These are phyloP conservation scores for Tolypocladium endophyticum DNA, from an alignment of 2,329 filamentous ascomycete species.

Conservation along the genomic window DNA sequence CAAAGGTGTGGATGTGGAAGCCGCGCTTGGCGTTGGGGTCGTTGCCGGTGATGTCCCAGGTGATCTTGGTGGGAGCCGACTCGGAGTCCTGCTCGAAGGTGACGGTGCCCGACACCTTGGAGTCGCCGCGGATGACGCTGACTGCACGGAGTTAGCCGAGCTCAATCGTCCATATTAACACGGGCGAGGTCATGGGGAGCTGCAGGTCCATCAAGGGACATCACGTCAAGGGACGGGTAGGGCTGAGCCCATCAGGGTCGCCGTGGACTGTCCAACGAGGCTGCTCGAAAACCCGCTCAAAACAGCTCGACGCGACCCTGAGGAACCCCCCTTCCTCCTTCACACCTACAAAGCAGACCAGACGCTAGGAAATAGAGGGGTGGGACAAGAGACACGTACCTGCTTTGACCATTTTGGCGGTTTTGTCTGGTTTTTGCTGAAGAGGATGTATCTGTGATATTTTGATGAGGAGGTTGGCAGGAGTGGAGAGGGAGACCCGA, in stretches of 20 bases:
- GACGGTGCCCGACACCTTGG: conserved; percentile 87
- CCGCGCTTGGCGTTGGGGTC: conserved; percentile 93
- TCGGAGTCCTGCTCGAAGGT: conserved; percentile 89
- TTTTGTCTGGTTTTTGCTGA: conserved; percentile 23
- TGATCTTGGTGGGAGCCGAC: conserved; percentile 70
- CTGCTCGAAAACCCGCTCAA: conserved; percentile 46
- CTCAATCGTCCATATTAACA: background rate
- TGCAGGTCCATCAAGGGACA: conserved; percentile 22
- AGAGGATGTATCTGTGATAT: background rate
- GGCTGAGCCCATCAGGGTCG: conserved; percentile 33
- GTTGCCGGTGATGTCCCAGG: conserved; percentile 86
- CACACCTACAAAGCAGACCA: background rate
- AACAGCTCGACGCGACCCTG: conserved; percentile 32
- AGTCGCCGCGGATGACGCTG: conserved; percentile 94
- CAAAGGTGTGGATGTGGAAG: conserved; percentile 98
- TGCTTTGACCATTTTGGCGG: conserved; percentile 95
- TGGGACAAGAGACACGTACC: conserved; percentile 35
- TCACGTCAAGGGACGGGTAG: background rate
- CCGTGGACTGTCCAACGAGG: conserved; percentile 9
- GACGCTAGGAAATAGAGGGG: background rate
- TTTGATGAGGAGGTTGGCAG: conserved; percentile 3
- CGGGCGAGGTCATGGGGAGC: background rate
- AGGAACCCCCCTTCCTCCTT: conserved; percentile 4
- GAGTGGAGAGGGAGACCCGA: conserved; percentile 7
- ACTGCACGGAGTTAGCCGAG: conserved; percentile 42